A percentile compares a stretch with the other conserved stretches of the same genome.
These are phyloP conservation scores for Colletotrichum sp. DNA, from an alignment of 2,329 filamentous ascomycete species.

Conservation along the genomic window DNA sequence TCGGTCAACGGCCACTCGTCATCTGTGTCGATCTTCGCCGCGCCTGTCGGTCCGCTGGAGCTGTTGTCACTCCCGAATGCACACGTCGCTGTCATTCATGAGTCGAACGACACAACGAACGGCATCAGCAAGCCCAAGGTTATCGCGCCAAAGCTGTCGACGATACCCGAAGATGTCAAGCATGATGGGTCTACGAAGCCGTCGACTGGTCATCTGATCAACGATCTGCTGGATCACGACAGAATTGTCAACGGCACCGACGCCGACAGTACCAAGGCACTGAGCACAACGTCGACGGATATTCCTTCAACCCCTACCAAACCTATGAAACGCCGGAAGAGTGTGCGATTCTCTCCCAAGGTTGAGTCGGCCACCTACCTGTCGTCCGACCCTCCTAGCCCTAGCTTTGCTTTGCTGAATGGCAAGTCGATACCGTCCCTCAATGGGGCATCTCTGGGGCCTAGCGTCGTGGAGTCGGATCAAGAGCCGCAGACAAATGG, in stretches of 20 bases:
- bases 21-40: background rate
- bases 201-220: conserved; percentile 1
- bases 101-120: background rate
- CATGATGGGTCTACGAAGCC: background rate
- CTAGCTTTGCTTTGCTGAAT: conserved; percentile 34
- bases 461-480: background rate
- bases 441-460: background rate
- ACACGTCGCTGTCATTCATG: background rate
- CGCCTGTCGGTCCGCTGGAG: conserved; percentile 46
- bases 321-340: conserved; percentile 58
- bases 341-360: conserved; percentile 72
- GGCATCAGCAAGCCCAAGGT: background rate
- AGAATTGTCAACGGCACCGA: background rate
- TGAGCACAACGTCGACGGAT: background rate
- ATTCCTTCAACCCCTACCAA: conserved; percentile 7
- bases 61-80: conserved; percentile 64
- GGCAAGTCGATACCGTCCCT: conserved; percentile 13
- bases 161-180: background rate
- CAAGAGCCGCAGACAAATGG: background rate
- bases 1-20: background rate
- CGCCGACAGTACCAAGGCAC: background rate
- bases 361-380: conserved; percentile 70
- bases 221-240: conserved; percentile 21
- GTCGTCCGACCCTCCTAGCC: conserved; percentile 56
- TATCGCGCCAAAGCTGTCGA: background rate